A percentile compares a stretch with the other conserved stretches of the same genome.
Evolutionary conservation across 2,329 filamentous ascomycete genomes (phyloP).

Genomic region (Calcarisporium arbuscula): DNA sequence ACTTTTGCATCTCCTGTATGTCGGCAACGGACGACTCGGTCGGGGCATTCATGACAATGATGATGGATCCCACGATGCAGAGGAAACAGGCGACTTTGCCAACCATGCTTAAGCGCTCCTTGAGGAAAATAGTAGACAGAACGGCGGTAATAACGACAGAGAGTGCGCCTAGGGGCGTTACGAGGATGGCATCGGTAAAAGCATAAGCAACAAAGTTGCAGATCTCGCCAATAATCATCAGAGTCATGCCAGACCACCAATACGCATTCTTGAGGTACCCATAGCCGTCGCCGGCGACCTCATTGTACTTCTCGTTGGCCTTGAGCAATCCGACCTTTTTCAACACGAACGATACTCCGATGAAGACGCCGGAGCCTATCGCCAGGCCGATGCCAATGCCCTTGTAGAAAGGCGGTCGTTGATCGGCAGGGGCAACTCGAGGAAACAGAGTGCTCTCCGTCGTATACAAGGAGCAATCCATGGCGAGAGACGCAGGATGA

Average conservation of each 20-base stretch:
- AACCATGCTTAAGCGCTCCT: constrained; percentile 90
- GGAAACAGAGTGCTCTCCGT: too few relatives aligned
- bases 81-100: constrained; percentile 95
- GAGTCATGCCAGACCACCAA: constrained; percentile 94
- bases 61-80: constrained; percentile 85
- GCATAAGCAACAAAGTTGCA: constrained; percentile 98
- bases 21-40: constrained; percentile 74
- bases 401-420: constrained; percentile 61
- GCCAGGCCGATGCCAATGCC: constrained; percentile 81
- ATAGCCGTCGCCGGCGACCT: constrained; percentile 92
- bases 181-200: constrained; percentile 92
- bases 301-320: constrained; percentile 93
- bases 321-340: constrained; percentile 89
- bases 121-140: constrained; percentile 88
- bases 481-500: too few relatives aligned
- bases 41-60: constrained; percentile 93
- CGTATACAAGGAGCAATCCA: too few relatives aligned
- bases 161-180: constrained; percentile 84
- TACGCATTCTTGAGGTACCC: constrained; percentile 91
- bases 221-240: constrained; percentile 95
- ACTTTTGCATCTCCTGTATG: constrained; percentile 89
- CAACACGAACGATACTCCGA: constrained; percentile 89
- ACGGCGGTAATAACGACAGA: constrained; percentile 90
- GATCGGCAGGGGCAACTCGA: constrained; percentile 8
- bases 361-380: constrained; percentile 82